Evolutionary conservation across 2,329 filamentous ascomycete genomes (phyloP).

Genomic region (Clonostachys sp.): DNA sequence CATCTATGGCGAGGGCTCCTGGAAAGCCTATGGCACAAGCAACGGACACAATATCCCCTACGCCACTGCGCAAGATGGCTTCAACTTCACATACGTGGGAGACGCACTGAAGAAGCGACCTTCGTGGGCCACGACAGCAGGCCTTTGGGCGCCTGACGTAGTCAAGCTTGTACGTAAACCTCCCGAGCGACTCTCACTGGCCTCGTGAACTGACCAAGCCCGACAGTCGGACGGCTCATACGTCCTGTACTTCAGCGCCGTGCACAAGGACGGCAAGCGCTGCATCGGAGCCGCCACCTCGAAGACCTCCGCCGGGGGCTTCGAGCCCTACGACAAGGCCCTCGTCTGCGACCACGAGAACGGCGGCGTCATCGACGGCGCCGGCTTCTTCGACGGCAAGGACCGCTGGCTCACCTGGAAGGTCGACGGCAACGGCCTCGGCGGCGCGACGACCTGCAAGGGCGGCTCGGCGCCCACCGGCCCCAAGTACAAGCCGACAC

Average conservation of each 20-base stretch:
- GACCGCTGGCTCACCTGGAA: no score
- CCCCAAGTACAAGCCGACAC: constrained; percentile 2
- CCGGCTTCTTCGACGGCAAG: no score
- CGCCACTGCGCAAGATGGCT: no score
- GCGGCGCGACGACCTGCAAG: constrained; percentile 5
- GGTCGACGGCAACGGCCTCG: constrained; percentile 1
- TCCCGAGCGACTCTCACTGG: not conserved
- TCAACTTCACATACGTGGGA: no score
- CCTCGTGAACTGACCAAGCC: not conserved
- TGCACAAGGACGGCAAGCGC: constrained; percentile 1
- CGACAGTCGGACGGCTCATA: constrained; percentile 1
- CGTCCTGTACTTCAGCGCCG: constrained; percentile 4
- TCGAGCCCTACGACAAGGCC: not conserved
- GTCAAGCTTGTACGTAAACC: constrained; percentile 1
- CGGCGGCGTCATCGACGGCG: no score
- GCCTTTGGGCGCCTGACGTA: constrained; percentile 4
- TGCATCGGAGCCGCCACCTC: constrained; percentile 5
- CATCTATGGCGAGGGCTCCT: no score
- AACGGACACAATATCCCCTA: no score
- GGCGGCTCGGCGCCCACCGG: not conserved
- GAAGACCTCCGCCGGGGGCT: constrained; percentile 1
- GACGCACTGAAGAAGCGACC: no score
- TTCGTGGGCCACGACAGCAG: not conserved
- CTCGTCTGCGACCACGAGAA: no score
- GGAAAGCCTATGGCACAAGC: no score